These are phyloP conservation scores for Emericellopsis atlantica DNA, from an alignment of 2,329 filamentous ascomycete species.

Conservation along the genomic window DNA sequence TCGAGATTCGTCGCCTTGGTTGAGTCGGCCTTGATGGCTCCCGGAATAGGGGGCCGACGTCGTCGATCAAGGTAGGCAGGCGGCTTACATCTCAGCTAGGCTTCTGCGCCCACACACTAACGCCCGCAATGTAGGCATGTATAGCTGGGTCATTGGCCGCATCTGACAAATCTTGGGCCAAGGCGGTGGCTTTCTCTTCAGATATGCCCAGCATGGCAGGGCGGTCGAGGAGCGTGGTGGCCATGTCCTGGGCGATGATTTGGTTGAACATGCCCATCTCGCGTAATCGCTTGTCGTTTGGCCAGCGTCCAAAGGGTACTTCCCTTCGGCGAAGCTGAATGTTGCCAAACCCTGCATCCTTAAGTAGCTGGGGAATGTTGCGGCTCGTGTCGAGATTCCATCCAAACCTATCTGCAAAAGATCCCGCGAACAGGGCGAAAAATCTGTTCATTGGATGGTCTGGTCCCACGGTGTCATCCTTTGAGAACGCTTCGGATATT, in stretches of 20 bases:
- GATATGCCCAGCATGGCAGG: slow-evolving; percentile 18
- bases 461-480: slow-evolving; percentile 3
- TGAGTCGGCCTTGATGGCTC: no score
- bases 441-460: slow-evolving; percentile 18
- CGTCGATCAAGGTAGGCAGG: no score
- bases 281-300: slow-evolving; percentile 16
- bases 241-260: slow-evolving; percentile 19
- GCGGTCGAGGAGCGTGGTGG: slow-evolving; percentile 18
- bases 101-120: slow-evolving; percentile 25
- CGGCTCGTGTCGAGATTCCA: slow-evolving; percentile 19
- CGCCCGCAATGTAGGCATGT: slow-evolving; percentile 20
- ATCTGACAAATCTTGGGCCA: slow-evolving; percentile 16
- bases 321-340: slow-evolving; percentile 11
- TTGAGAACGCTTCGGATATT: slow-evolving; percentile 5
- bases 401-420: slow-evolving; percentile 17
- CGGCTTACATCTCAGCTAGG: slow-evolving; percentile 6
- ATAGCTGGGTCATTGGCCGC: slow-evolving; percentile 17
- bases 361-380: slow-evolving; percentile 14
- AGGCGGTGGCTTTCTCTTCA: slow-evolving; percentile 17
- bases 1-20: no score
- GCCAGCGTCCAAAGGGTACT: slow-evolving; percentile 24
- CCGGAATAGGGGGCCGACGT: no score
- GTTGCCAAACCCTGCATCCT: slow-evolving; percentile 20
- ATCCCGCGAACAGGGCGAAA: slow-evolving; percentile 16
- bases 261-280: slow-evolving; percentile 25